phyloP scores from a whole-genome alignment of 192 early-diverging fungal genomes.

The Dimargaris cristalligena region DNA sequence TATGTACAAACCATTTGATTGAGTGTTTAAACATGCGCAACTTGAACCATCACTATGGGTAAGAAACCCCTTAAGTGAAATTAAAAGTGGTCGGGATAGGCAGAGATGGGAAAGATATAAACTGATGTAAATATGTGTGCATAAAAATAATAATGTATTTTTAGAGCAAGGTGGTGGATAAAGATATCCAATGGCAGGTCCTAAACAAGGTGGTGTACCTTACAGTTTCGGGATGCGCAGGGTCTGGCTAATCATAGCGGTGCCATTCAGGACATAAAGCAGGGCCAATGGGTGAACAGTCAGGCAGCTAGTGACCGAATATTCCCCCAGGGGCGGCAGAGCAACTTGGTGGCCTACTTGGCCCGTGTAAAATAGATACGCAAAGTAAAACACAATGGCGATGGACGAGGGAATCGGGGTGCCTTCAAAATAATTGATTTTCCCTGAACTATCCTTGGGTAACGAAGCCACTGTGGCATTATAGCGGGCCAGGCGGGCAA shows the following conservation, averaged over 20 bases:
- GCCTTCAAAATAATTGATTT: slow-evolving; percentile 73
- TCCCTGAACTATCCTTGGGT: slow-evolving; percentile 58
- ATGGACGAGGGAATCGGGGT: slow-evolving; percentile 77
- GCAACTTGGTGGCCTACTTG: slow-evolving; percentile 30
- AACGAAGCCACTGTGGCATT: slow-evolving; percentile 73
- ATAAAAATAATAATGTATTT: too few species aligned
- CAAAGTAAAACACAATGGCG: slow-evolving; percentile 42
- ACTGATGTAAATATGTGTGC: too few species aligned
- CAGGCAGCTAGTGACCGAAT: slow-evolving; percentile 37
- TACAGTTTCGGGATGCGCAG: slow-evolving; percentile 60
- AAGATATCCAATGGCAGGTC: too few species aligned
- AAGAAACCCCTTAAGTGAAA: too few species aligned
- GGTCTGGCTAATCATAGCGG: slow-evolving; percentile 62
- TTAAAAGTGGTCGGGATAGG: too few species aligned
- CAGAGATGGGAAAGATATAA: too few species aligned
- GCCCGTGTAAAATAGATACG: slow-evolving; percentile 33
- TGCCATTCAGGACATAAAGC: slow-evolving; percentile 60
- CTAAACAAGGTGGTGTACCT: slow-evolving; percentile 1
- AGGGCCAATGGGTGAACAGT: slow-evolving; percentile 66
- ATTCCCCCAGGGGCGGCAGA: slow-evolving; percentile 37
- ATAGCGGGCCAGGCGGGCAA: slow-evolving; percentile 71
- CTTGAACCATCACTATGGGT: too few species aligned
- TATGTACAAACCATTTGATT: too few species aligned
- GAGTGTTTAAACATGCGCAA: too few species aligned
- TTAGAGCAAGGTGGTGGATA: too few species aligned